Conservation (phyloP, 805 yeast species). For the Candida nanaspora region DNA sequence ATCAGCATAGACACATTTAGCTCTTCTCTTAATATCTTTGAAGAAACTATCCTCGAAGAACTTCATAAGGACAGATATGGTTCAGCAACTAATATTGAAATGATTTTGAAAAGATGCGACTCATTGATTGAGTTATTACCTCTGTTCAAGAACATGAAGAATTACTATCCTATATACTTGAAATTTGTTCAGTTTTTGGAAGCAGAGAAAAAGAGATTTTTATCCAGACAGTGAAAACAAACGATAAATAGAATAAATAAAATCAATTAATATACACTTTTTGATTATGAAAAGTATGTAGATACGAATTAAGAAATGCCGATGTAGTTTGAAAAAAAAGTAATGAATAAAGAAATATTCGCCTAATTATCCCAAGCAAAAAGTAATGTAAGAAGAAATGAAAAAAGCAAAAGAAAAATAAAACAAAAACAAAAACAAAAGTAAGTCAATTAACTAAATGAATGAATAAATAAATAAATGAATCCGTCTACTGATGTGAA, state of each 20-base stretch:
- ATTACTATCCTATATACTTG: constrained; percentile 43
- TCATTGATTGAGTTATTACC: constrained; percentile 42
- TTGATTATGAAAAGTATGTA: too few relatives aligned
- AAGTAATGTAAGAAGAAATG: neutral
- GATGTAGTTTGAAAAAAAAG: too few relatives aligned
- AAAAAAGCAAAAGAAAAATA: neutral
- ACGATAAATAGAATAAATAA: too few relatives aligned
- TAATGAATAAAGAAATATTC: too few relatives aligned
- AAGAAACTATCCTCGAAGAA: constrained; percentile 37
- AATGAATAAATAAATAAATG: neutral
- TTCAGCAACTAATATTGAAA: constrained; percentile 16
- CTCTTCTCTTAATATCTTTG: constrained; percentile 35
- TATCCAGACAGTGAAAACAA: neutral
- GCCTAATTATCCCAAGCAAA: too few relatives aligned
- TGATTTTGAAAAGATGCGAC: constrained; percentile 35
- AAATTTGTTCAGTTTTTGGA: constrained; percentile 38
- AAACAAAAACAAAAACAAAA: neutral
- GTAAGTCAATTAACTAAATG: neutral
- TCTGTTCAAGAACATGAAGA: constrained; percentile 43
- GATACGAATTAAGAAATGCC: too few relatives aligned
- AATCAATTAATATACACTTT: too few relatives aligned
- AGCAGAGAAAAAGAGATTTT: constrained; percentile 25
- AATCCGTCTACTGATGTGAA: neutral
- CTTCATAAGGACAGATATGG: constrained; percentile 24
- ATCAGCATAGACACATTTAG: constrained; percentile 20